phyloP scores from a whole-genome alignment of 208 protist genomes.

The Chromosphaera perkinsii region DNA sequence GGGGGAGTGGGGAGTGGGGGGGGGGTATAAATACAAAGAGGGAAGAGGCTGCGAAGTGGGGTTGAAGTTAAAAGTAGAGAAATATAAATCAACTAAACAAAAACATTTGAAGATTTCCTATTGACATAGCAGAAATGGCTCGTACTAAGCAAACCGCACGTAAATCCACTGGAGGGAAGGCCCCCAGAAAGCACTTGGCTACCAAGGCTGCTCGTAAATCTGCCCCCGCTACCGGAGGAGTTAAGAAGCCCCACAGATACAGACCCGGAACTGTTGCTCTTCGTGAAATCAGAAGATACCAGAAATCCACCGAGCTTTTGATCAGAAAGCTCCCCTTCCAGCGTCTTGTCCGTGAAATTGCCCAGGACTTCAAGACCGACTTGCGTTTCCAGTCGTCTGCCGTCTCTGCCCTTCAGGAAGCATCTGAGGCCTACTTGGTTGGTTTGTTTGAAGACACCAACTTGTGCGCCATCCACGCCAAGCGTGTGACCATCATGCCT shows the following conservation, averaged over 20 bases:
- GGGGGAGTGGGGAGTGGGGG: too few species aligned
- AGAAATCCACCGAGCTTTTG: slow-evolving; percentile 95
- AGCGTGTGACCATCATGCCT: slow-evolving; percentile 96
- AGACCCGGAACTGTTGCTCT: slow-evolving; percentile 96
- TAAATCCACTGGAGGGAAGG: slow-evolving; percentile 91
- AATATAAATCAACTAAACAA: too few species aligned
- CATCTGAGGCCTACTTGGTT: slow-evolving; percentile 81
- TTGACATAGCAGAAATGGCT: too few species aligned
- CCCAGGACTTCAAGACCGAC: slow-evolving; percentile 82
- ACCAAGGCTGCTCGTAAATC: slow-evolving; percentile 92
- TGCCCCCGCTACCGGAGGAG: slow-evolving; percentile 60
- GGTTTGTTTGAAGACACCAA: slow-evolving; percentile 74
- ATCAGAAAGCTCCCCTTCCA: slow-evolving; percentile 97
- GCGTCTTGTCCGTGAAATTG: slow-evolving; percentile 96
- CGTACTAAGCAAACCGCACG: slow-evolving; percentile 94
- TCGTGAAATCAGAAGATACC: slow-evolving; percentile 95
- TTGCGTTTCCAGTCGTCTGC: slow-evolving; percentile 81
- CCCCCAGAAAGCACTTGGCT: slow-evolving; percentile 81
- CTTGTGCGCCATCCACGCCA: slow-evolving; percentile 93
- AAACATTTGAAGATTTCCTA: too few species aligned
- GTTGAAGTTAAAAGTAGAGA: too few species aligned
- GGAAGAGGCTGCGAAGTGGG: too few species aligned
- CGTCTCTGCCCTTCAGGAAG: slow-evolving; percentile 91
- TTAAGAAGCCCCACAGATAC: slow-evolving; percentile 93
- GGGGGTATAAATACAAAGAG: too few species aligned